Conservation (phyloP, 495 filamentous ascomycete genomes). For the Neurospora sp. region DNA sequence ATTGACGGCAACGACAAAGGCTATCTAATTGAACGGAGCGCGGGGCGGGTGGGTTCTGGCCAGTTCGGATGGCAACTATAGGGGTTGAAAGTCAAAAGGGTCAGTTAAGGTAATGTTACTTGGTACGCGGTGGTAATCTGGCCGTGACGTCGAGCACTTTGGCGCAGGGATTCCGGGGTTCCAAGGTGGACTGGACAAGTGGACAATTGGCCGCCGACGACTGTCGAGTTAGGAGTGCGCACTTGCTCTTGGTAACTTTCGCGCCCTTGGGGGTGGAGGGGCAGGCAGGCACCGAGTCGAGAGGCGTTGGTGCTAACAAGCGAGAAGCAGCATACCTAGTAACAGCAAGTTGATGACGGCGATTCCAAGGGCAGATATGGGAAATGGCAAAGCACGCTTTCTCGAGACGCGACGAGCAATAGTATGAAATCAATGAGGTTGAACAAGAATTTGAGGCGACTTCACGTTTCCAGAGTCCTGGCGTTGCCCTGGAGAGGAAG, state of each 20-base stretch:
- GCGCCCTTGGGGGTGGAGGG: neutral
- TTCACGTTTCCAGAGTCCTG: slow-evolving; percentile 3
- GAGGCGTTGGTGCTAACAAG: neutral
- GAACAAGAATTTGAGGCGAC: slow-evolving; percentile 15
- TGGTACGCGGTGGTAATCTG: neutral
- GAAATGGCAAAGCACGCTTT: slow-evolving; percentile 3
- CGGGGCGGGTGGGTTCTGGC: neutral
- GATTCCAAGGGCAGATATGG: neutral
- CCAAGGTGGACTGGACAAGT: neutral
- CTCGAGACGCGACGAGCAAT: slow-evolving; percentile 7
- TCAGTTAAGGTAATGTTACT: neutral
- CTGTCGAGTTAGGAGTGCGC: neutral
- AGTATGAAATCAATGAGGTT: slow-evolving; percentile 6
- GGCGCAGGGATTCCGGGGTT: neutral
- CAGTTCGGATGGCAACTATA: neutral
- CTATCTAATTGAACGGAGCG: neutral
- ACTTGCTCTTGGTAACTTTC: neutral
- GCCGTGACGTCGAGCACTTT: neutral
- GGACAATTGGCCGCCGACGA: neutral
- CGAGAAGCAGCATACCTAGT: neutral
- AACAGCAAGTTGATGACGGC: neutral
- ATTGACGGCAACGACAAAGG: neutral
- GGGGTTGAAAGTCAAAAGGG: neutral
- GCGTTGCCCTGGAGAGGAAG: slow-evolving; percentile 2
- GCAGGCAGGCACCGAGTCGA: neutral